These are phyloP conservation scores for Leptosphaerulina australis DNA, from an alignment of 2,329 filamentous ascomycete genomes.

Conservation along the genomic window DNA sequence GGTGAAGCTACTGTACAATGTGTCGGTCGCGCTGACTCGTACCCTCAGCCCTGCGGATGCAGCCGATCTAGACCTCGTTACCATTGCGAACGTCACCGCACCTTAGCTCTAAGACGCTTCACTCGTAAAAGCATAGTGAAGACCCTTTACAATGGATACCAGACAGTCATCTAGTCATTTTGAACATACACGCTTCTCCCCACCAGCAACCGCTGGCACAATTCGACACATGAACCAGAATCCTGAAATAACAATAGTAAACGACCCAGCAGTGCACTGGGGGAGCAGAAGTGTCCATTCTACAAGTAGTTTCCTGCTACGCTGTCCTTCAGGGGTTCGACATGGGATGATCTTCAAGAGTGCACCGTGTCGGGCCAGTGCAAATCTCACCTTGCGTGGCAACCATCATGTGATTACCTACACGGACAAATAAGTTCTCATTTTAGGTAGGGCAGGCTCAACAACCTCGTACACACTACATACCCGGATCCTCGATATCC, in stretches of 20 bases:
- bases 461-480: neutral
- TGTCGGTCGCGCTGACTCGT: neutral
- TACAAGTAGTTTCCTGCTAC: too few species aligned
- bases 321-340: too few species aligned
- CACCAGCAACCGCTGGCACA: neutral
- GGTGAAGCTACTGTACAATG: neutral
- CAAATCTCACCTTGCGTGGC: neutral
- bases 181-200: too few species aligned
- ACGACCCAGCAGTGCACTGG: neutral
- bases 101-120: neutral
- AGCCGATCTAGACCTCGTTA: slow-evolving; percentile 9
- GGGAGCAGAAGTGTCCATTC: neutral
- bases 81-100: slow-evolving; percentile 2
- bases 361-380: neutral
- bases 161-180: neutral
- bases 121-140: neutral
- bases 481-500: neutral
- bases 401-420: neutral
- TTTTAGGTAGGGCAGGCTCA: neutral
- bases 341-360: too few species aligned
- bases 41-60: slow-evolving; percentile 1
- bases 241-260: neutral
- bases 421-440: slow-evolving; percentile 2
- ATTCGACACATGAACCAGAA: too few species aligned
- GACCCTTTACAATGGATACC: neutral